Percentiles rank a stretch among this genome's conserved stretches.
phyloP scores from a whole-genome alignment of 306 rosid genomes.

The Dalbergia cultrata region DNA sequence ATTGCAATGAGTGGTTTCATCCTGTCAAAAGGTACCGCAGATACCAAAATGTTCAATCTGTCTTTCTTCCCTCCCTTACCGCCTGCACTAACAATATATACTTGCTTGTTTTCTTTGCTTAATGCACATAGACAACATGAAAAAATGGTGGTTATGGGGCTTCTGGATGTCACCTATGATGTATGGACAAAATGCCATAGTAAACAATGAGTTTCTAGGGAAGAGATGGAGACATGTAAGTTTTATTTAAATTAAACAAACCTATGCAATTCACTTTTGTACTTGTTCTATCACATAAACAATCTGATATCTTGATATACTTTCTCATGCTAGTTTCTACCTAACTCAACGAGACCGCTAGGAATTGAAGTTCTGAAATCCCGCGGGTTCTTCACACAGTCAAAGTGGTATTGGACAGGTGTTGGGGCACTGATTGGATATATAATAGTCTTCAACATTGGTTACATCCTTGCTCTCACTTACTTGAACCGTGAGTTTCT shows the following conservation, averaged over 20 bases:
- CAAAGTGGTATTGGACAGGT: conserved; percentile 52
- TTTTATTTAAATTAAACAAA: background rate
- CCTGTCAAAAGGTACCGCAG: conserved; percentile 60
- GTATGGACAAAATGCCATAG: conserved; percentile 56
- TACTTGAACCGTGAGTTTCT: conserved; percentile 59
- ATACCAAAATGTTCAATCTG: too few species aligned
- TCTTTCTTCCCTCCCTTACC: background rate
- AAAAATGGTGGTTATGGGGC: conserved; percentile 59
- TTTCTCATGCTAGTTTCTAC: conserved; percentile 49
- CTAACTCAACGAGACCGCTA: conserved; percentile 48
- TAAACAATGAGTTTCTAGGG: conserved; percentile 55
- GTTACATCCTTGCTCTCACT: conserved; percentile 54
- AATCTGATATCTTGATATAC: conserved; percentile 20
- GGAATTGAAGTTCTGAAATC: conserved; percentile 58
- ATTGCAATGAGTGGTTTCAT: conserved; percentile 59
- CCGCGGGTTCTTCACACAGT: conserved; percentile 57
- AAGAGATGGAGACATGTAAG: conserved; percentile 52
- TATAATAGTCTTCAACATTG: conserved; percentile 50
- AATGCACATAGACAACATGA: conserved; percentile 36
- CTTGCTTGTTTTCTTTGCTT: background rate
- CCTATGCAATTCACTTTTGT: background rate
- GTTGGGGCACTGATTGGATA: conserved; percentile 49
- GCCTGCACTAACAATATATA: background rate
- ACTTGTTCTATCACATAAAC: conserved; percentile 1
- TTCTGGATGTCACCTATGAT: conserved; percentile 56